These are phyloP conservation scores for Diatrype stigma DNA, from an alignment of 2,329 filamentous ascomycete genomes.

Conservation along the genomic window DNA sequence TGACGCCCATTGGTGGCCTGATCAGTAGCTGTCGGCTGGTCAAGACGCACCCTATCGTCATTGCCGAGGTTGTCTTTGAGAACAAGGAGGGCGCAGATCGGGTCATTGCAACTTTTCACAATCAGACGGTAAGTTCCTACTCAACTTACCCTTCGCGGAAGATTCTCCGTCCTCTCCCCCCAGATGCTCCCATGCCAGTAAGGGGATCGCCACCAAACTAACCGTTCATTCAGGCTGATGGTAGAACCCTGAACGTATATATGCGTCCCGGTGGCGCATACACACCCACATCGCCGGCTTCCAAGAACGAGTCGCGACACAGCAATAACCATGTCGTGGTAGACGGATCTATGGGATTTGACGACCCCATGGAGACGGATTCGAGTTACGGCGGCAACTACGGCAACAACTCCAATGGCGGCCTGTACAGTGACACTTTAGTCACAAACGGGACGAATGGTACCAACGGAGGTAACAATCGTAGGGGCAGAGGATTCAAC, in stretches of 20 bases:
- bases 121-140: slow-evolving; percentile 60
- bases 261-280: slow-evolving; percentile 50
- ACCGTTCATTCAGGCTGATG: slow-evolving; percentile 58
- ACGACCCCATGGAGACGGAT: slow-evolving; percentile 42
- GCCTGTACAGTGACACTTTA: slow-evolving; percentile 51
- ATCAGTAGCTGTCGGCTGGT: slow-evolving; percentile 65
- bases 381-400: slow-evolving; percentile 8
- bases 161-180: not conserved
- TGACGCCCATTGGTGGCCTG: slow-evolving; percentile 69
- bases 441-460: slow-evolving; percentile 21
- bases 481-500: slow-evolving; percentile 18
- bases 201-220: not conserved
- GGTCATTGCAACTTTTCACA: slow-evolving; percentile 72
- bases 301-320: slow-evolving; percentile 24
- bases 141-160: not conserved
- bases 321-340: slow-evolving; percentile 38
- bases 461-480: slow-evolving; percentile 9
- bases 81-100: slow-evolving; percentile 68
- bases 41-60: slow-evolving; percentile 64
- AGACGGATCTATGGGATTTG: slow-evolving; percentile 52
- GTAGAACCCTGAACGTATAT: slow-evolving; percentile 69
- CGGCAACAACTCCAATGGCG: slow-evolving; percentile 11
- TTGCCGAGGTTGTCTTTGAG: slow-evolving; percentile 73
- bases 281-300: slow-evolving; percentile 23
- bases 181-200: too few species aligned